Percentiles rank a stretch among this genome's conserved stretches.
Evolutionary conservation across 768 basidiomycete species (phyloP).

Genomic region (Rubroboletus pulcherrimus): DNA sequence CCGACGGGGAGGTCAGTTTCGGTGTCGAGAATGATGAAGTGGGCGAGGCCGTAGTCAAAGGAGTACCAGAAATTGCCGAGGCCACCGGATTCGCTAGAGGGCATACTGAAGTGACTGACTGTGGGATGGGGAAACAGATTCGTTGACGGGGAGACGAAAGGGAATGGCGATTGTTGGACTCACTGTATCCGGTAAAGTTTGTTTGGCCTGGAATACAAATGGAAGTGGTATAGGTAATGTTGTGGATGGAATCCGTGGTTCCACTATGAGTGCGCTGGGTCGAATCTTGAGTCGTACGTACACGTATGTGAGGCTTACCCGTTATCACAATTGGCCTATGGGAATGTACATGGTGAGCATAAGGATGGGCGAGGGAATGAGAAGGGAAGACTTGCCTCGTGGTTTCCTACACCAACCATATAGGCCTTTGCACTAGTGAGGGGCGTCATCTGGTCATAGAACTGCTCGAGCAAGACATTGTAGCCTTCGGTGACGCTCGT

Average conservation of each 20-base stretch:
- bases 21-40: conserved; percentile 22
- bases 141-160: not conserved
- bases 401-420: conserved; percentile 27
- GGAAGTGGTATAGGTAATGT: conserved; percentile 26
- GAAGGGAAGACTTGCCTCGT: conserved; percentile 14
- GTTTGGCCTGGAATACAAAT: conserved; percentile 25
- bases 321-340: conserved; percentile 28
- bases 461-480: conserved; percentile 24
- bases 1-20: conserved; percentile 28
- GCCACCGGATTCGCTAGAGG: conserved; percentile 24
- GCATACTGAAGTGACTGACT: conserved; percentile 31
- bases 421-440: conserved; percentile 24
- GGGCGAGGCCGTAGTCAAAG: conserved; percentile 29
- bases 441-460: conserved; percentile 26
- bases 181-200: conserved; percentile 30
- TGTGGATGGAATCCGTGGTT: conserved; percentile 19
- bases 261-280: conserved; percentile 11
- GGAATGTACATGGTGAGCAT: not conserved
- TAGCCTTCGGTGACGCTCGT: conserved; percentile 25
- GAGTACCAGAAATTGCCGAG: conserved; percentile 31
- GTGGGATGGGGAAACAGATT: not conserved
- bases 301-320: conserved; percentile 16
- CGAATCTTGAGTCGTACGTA: not conserved
- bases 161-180: not conserved
- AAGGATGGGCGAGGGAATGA: not conserved